A percentile compares a stretch with the other conserved stretches of the same genome.
Evolutionary conservation across 257 asterid genomes (phyloP).

Genomic region (Plantago major): DNA sequence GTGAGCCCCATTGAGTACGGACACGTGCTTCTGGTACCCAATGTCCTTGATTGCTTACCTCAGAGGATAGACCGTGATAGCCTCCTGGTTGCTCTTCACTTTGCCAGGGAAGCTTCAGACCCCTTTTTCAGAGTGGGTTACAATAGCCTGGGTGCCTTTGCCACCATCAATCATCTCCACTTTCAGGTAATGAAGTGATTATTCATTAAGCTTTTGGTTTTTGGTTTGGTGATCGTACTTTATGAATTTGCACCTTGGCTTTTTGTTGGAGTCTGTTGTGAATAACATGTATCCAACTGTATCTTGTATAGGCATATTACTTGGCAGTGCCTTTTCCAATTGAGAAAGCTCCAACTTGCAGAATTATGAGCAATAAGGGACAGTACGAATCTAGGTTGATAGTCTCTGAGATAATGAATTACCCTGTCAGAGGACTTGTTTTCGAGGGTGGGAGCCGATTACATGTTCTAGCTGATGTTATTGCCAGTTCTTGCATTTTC

Average conservation of each 20-base stretch:
- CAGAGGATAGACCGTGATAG: conserved; percentile 76
- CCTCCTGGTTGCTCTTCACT: conserved; percentile 77
- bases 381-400: no score
- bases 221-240: no score
- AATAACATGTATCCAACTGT: no score
- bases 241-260: no score
- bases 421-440: conserved; percentile 81
- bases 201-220: no score
- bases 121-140: conserved; percentile 94
- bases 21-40: conserved; percentile 85
- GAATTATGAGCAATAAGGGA: no score
- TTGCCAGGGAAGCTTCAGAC: conserved; percentile 80
- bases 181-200: conserved; percentile 34
- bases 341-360: conserved; percentile 39
- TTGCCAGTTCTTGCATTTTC: conserved; percentile 75
- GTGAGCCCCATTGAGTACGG: conserved; percentile 98
- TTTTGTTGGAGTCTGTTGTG: no score
- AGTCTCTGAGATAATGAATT: conserved; percentile 56
- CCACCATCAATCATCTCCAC: conserved; percentile 95
- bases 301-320: conserved; percentile 41
- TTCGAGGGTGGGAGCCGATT: conserved; percentile 66
- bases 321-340: conserved; percentile 59
- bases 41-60: conserved; percentile 71
- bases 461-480: conserved; percentile 58
- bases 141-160: conserved; percentile 98